Evolutionary conservation across 75 land plant genomes (phyloP).

Genomic region (Sequoia sempervirens): DNA sequence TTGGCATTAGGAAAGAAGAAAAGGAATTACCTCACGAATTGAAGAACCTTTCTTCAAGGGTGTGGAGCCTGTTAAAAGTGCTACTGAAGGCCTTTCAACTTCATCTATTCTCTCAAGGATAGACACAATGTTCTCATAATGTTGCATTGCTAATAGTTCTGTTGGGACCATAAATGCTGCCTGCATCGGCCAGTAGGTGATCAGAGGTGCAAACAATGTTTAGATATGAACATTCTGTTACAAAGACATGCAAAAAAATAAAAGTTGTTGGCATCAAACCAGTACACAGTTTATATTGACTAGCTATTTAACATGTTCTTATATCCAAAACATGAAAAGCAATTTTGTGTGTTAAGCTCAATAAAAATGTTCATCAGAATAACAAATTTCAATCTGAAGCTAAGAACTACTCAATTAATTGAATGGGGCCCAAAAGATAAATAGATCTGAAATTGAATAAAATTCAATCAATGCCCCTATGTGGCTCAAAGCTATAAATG

Average conservation of each 20-base stretch:
- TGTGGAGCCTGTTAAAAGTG: conserved; percentile 83
- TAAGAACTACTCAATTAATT: background rate
- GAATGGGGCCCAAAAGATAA: background rate
- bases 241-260: background rate
- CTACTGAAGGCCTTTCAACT: conserved; percentile 58
- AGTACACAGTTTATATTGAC: background rate
- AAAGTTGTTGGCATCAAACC: background rate
- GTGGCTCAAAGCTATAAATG: background rate
- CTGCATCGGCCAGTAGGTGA: conserved; percentile 19
- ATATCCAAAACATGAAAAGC: background rate
- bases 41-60: conserved; percentile 52
- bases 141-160: conserved; percentile 85
- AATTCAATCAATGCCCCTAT: background rate
- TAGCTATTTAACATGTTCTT: background rate
- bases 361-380: background rate
- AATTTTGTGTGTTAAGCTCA: background rate
- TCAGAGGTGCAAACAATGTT: background rate
- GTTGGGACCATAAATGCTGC: conserved; percentile 98
- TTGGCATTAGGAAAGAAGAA: conserved; percentile 3
- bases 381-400: background rate
- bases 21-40: conserved; percentile 50
- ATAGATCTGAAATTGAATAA: too few relatives aligned
- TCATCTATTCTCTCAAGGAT: conserved; percentile 54
- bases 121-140: conserved; percentile 48
- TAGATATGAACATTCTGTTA: background rate